phyloP scores from a whole-genome alignment of 805 yeast genomes.

The Candida railenensis region DNA sequence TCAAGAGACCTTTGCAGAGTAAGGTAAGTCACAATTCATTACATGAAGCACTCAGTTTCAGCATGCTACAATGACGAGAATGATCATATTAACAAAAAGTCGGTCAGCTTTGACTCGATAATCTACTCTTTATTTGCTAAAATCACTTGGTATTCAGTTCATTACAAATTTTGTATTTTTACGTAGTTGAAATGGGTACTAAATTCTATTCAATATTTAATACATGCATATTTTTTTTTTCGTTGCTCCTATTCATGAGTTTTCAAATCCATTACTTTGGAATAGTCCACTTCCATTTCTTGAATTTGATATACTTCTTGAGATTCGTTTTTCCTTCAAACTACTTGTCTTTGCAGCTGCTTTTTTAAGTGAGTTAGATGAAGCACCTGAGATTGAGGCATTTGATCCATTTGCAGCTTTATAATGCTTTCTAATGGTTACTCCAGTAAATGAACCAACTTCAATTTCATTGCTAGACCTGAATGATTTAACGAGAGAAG shows the following conservation, averaged over 20 bases:
- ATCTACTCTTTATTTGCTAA: neutral
- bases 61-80: neutral
- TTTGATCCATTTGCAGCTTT: conserved; percentile 55
- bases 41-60: conserved; percentile 39
- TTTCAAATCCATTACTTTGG: conserved; percentile 21
- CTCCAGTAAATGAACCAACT: conserved; percentile 44
- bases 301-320: conserved; percentile 20
- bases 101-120: neutral
- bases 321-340: conserved; percentile 25
- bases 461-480: conserved; percentile 38
- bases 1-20: conserved; percentile 32
- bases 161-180: neutral
- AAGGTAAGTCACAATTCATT: conserved; percentile 48
- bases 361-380: conserved; percentile 29
- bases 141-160: neutral
- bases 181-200: neutral
- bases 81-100: neutral
- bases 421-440: conserved; percentile 52
- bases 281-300: conserved; percentile 17
- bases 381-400: conserved; percentile 58
- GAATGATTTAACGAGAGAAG: conserved; percentile 50
- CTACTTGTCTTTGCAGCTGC: conserved; percentile 13
- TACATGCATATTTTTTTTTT: neutral
- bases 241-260: conserved; percentile 4
- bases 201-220: neutral